Conservation (phyloP, 192 early-diverging fungal genomes). For the Paraglomus brasilianum region DNA sequence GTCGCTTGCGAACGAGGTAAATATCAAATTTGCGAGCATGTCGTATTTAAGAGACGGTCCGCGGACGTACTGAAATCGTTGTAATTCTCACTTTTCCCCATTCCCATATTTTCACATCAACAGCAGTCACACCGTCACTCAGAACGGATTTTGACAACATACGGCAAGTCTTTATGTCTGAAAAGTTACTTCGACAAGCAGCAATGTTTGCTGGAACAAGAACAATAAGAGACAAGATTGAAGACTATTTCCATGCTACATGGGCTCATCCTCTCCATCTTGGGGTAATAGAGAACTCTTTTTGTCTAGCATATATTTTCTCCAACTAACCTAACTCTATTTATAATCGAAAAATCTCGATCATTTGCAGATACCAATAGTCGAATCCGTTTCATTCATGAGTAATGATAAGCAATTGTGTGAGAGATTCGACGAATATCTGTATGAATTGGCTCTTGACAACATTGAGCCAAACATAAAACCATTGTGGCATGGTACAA, state of each 20-base stretch:
- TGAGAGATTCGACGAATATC: constrained; percentile 27
- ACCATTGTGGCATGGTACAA: constrained; percentile 35
- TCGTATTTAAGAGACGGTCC: too few relatives aligned
- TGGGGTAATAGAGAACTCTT: neutral
- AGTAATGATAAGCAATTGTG: constrained; percentile 18
- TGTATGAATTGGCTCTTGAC: constrained; percentile 19
- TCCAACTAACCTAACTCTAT: too few relatives aligned
- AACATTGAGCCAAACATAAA: constrained; percentile 21
- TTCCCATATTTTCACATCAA: too few relatives aligned
- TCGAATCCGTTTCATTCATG: constrained; percentile 29
- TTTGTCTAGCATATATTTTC: too few relatives aligned
- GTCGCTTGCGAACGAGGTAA: constrained; percentile 10
- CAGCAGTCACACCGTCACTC: constrained; percentile 8
- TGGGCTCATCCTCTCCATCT: constrained; percentile 30
- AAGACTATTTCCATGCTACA: constrained; percentile 26
- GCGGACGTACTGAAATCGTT: too few relatives aligned
- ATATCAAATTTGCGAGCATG: too few relatives aligned
- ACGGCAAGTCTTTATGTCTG: constrained; percentile 7
- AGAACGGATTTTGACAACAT: constrained; percentile 18
- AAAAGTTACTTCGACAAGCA: constrained; percentile 29
- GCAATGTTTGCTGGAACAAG: constrained; percentile 30
- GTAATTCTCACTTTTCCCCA: too few relatives aligned
- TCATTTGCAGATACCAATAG: neutral
- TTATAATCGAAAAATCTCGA: neutral
- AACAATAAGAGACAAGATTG: constrained; percentile 27